phyloP scores from a whole-genome alignment of 805 yeast genomes.

The Monosporozyma solicola region DNA sequence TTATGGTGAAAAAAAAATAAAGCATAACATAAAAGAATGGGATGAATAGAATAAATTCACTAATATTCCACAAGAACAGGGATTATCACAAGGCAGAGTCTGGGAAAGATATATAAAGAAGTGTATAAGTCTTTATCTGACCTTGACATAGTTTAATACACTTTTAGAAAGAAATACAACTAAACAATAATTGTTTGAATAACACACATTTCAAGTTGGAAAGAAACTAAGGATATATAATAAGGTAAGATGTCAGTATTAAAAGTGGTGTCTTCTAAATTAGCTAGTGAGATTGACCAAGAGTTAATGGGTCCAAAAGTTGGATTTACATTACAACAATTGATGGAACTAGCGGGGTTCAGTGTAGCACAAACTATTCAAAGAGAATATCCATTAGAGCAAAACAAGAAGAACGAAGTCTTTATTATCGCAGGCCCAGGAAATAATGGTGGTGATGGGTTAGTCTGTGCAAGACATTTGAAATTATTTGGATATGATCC shows the following conservation, averaged over 20 bases:
- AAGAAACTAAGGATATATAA: background rate
- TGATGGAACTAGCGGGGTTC: conserved; percentile 94
- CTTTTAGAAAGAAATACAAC: background rate
- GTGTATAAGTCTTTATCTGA: no score
- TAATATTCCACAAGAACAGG: background rate
- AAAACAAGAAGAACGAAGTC: conserved; percentile 38
- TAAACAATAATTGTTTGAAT: no score
- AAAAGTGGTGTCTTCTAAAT: conserved; percentile 31
- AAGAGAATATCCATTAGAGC: conserved; percentile 45
- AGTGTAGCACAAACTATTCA: conserved; percentile 85
- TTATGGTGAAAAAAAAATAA: background rate
- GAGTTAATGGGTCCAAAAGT: conserved; percentile 80
- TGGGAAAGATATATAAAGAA: no score
- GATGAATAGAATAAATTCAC: background rate
- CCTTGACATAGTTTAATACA: background rate
- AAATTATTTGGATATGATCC: conserved; percentile 74
- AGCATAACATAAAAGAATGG: no score
- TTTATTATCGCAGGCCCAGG: conserved; percentile 89
- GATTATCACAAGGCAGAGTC: no score
- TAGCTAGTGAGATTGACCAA: conserved; percentile 70
- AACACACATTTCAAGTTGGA: background rate
- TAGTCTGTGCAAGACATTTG: conserved; percentile 90
- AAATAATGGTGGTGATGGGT: conserved; percentile 92
- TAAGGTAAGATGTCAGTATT: background rate
- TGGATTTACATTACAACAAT: conserved; percentile 26